Conservation (phyloP, 2,329 filamentous ascomycete genomes). For the Beauveria australis region DNA sequence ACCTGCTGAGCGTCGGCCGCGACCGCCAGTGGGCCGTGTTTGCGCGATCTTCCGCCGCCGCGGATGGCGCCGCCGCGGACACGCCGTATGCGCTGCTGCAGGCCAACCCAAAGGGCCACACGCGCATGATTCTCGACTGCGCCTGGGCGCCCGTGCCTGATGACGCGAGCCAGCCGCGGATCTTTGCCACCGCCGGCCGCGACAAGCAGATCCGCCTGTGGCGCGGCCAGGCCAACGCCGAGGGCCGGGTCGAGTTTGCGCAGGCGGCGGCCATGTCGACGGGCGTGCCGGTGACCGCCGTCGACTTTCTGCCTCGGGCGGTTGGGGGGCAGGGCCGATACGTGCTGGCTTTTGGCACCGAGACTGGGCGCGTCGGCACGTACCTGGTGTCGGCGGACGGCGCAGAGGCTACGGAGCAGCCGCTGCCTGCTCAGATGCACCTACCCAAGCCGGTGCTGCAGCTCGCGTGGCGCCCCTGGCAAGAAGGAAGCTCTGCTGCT, state of each 20-base stretch:
- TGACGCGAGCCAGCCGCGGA: constrained; percentile 24
- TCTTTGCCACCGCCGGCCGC: constrained; percentile 81
- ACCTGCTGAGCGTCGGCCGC: constrained; percentile 78
- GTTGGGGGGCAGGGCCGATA: constrained; percentile 19
- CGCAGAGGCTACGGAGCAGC: constrained; percentile 29
- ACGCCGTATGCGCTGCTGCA: constrained; percentile 49
- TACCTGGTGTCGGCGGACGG: constrained; percentile 31
- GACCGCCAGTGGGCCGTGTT: constrained; percentile 91
- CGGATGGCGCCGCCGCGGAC: constrained; percentile 12
- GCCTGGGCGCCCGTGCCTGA: constrained; percentile 62
- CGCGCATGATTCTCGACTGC: constrained; percentile 84
- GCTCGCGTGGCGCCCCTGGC: constrained; percentile 57
- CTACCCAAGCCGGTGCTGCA: constrained; percentile 59
- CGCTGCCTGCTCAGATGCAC: constrained; percentile 32
- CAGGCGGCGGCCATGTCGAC: constrained; percentile 46
- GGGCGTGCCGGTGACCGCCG: constrained; percentile 57
- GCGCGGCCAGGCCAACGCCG: constrained; percentile 30
- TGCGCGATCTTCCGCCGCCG: constrained; percentile 29
- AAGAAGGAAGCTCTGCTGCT: constrained; percentile 19
- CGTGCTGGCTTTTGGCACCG: constrained; percentile 50
- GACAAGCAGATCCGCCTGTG: constrained; percentile 80
- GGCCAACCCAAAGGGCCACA: constrained; percentile 75
- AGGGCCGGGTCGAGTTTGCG: constrained; percentile 33
- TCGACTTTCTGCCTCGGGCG: constrained; percentile 50
- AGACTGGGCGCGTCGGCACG: constrained; percentile 41